Base-by-base conservation (phyloP, 2,329 filamentous ascomycete species). In the Penicillium sp. region DNA sequence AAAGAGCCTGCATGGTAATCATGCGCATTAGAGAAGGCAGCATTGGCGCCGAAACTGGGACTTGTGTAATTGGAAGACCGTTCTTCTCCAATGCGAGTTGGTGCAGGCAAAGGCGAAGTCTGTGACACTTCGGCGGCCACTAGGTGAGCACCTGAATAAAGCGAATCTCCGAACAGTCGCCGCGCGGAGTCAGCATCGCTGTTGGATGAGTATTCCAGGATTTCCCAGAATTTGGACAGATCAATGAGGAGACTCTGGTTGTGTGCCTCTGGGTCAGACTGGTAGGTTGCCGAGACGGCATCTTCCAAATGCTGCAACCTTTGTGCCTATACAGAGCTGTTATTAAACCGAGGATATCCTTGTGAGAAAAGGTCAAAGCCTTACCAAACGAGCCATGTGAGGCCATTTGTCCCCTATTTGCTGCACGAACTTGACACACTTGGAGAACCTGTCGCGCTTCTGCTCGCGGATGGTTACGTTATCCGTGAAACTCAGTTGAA, bases 401-500 rank as follows among this genome's bases (percentile, higher is more conserved):
- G 75, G 73, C 75, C 75, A 78, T 50, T 66, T 66, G 24, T 62
- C 52, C 2, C 71, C 72, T 28, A 77, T 52, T n/a, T 55, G 54
- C 41, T 68, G 69, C 20, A 77, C 70, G 47, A 77, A 77, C 13
- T 59, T 61, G 33, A 77, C 63, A 50, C 75, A 78, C 52, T 70
- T 75, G 24, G 66, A 65, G 46, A 76, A 77, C 25, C 68, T 67
- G 15, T 70, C 67, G 25, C 72, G 66, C 52, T 76, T 77, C 46
- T 73, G 66, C 41, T 69, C 60, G 31, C 72, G 65, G 31, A 72
- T 68, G 2, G 57, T 56, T 10, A 53, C 28, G 33, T 74, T 63
- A 46, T 68, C 67, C n/a, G 78, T 76, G 23, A 78, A 80, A 52
- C 76, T 79, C 29, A 79, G 72, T 53, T 80, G 78, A 2, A 80